These are phyloP conservation scores for Stephania japonica DNA, from an alignment of 164 flowering plant species.

Conservation along the genomic window DNA sequence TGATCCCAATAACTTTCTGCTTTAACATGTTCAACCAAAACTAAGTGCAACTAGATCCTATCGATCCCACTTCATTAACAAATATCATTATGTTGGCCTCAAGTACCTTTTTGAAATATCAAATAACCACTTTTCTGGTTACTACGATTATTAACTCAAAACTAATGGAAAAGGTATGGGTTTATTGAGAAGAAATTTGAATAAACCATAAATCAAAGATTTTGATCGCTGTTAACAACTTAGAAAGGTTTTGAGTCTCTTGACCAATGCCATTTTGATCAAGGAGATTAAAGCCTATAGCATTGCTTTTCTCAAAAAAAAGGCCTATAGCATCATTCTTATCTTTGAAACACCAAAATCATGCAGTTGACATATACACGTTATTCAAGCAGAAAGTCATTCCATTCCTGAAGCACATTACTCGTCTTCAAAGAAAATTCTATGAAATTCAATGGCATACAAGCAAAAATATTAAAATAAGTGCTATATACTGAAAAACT, in stretches of 20 bases:
- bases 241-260: too few species aligned
- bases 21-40: not conserved
- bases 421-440: too few species aligned
- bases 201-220: not conserved
- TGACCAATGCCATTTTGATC: not conserved
- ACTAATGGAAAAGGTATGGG: not conserved
- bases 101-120: not conserved
- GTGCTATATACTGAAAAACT: too few species aligned
- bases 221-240: not conserved
- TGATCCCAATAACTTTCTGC: not conserved
- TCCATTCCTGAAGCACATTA: too few species aligned
- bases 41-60: not conserved
- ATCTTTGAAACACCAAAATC: too few species aligned
- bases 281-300: not conserved
- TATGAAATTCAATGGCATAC: not conserved
- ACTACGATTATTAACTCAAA: not conserved
- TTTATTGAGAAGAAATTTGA: not conserved
- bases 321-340: not conserved
- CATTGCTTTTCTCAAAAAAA: not conserved
- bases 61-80: not conserved
- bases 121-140: not conserved
- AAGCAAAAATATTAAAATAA: too few species aligned
- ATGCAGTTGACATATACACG: too few species aligned
- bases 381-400: too few species aligned
- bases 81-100: not conserved